These are phyloP conservation scores for Leptodontidium sp. DNA, from an alignment of 2,329 filamentous ascomycete species.

Conservation along the genomic window DNA sequence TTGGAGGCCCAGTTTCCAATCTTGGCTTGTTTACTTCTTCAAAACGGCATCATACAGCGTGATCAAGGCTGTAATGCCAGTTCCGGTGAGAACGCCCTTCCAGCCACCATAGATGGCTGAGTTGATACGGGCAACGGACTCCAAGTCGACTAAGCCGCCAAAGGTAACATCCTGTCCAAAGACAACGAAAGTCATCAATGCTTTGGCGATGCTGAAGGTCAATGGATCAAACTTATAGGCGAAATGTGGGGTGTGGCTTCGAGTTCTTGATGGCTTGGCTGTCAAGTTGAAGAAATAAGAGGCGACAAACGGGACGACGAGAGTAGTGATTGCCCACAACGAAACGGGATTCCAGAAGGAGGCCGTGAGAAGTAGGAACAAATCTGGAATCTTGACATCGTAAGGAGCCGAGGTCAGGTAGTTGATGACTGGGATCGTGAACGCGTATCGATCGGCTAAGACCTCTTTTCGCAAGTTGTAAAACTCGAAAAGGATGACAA, in stretches of 20 bases:
- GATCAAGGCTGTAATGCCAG: slow-evolving; percentile 71
- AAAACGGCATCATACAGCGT: slow-evolving; percentile 82
- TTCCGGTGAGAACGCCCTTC: slow-evolving; percentile 72
- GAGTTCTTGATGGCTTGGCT: slow-evolving; percentile 52
- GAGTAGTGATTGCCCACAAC: slow-evolving; percentile 78
- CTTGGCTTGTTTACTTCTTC: slow-evolving; percentile 60
- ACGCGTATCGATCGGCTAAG: slow-evolving; percentile 74
- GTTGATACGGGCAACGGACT: slow-evolving; percentile 69
- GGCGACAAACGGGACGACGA: slow-evolving; percentile 72
- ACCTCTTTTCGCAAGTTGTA: slow-evolving; percentile 74
- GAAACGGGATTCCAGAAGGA: slow-evolving; percentile 86
- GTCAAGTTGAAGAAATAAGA: slow-evolving; percentile 95
- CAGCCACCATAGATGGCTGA: slow-evolving; percentile 75
- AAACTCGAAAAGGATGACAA: slow-evolving; percentile 74
- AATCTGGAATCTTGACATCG: slow-evolving; percentile 76
- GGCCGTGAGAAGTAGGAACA: slow-evolving; percentile 78
- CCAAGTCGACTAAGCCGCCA: slow-evolving; percentile 66
- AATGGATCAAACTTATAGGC: slow-evolving; percentile 81
- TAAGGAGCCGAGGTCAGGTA: slow-evolving; percentile 64
- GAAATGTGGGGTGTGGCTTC: slow-evolving; percentile 52
- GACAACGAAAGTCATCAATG: slow-evolving; percentile 80
- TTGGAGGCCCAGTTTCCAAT: not conserved
- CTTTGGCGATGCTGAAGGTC: slow-evolving; percentile 90
- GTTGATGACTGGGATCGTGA: slow-evolving; percentile 72
- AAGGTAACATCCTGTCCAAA: slow-evolving; percentile 74